Percentiles rank a stretch among this genome's conserved stretches.
These are phyloP conservation scores for Agroathelia rolfsii DNA, from an alignment of 1,284 basidiomycete species.

Conservation along the genomic window DNA sequence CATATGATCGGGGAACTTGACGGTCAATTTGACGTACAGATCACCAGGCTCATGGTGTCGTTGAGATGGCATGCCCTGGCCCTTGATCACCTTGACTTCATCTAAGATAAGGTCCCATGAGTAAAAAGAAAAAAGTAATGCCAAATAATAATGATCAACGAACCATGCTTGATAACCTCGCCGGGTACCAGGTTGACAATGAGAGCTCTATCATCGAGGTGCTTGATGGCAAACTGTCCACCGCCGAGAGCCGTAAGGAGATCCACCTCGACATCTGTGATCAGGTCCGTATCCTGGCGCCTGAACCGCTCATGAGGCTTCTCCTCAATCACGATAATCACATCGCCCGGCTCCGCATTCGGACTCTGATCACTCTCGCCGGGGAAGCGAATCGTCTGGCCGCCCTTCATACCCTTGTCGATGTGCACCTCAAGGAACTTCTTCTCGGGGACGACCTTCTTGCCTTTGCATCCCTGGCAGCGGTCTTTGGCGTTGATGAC, in stretches of 20 bases:
- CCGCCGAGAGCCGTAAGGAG: constrained; percentile 91
- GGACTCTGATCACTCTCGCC: constrained; percentile 98
- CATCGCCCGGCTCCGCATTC: constrained; percentile 85
- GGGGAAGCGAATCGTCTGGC: constrained; percentile 89
- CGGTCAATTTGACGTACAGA: constrained; percentile 80
- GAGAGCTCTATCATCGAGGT: constrained; percentile 88
- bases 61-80: constrained; percentile 97
- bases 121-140: constrained; percentile 5
- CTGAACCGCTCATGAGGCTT: constrained; percentile 89
- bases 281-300: constrained; percentile 88
- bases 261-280: constrained; percentile 84
- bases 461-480: constrained; percentile 90
- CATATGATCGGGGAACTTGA: constrained; percentile 86
- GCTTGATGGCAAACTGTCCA: constrained; percentile 84
- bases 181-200: constrained; percentile 82
- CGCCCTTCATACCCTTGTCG: constrained; percentile 99
- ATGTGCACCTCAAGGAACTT: constrained; percentile 98
- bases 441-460: constrained; percentile 92
- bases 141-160: constrained; percentile 19
- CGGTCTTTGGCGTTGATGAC: constrained; percentile 91
- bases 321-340: constrained; percentile 96
- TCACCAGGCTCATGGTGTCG: constrained; percentile 97
- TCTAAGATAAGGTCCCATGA: constrained; percentile 35
- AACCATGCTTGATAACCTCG: constrained; percentile 91
- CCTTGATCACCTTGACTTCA: constrained; percentile 83